Percentiles rank a stretch among this genome's conserved stretches.
Evolutionary conservation across 345 rosid genomes (phyloP).

Genomic region (Adansonia digitata): DNA sequence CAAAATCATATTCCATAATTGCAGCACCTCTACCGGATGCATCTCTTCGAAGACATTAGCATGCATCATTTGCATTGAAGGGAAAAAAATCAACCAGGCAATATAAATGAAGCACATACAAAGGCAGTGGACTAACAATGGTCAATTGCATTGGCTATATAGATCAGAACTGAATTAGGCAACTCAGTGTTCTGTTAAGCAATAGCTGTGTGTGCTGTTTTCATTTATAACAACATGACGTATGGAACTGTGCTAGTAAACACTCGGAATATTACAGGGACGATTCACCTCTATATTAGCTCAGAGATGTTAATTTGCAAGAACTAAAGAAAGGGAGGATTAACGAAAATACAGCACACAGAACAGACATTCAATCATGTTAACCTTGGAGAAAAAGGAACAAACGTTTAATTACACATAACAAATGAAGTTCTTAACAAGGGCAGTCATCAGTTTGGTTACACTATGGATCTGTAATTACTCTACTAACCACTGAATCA

Average conservation of each 20-base stretch:
- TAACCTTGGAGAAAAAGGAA: not conserved
- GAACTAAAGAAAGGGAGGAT: not conserved
- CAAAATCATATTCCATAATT: not conserved
- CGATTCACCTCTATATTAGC: not conserved
- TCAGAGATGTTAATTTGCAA: not conserved
- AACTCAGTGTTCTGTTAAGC: not conserved
- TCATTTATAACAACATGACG: not conserved
- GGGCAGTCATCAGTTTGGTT: not conserved
- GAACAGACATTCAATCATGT: not conserved
- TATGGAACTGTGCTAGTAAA: not conserved
- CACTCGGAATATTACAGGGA: not conserved
- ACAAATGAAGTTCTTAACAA: not conserved
- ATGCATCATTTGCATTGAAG: slow-evolving; percentile 5
- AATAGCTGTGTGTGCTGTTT: not conserved
- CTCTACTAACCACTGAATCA: not conserved
- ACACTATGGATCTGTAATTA: not conserved
- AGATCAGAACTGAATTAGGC: not conserved
- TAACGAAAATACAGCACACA: not conserved
- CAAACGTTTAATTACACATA: not conserved
- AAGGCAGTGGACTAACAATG: not conserved
- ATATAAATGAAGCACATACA: not conserved
- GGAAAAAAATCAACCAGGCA: not conserved
- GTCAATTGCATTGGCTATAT: not conserved
- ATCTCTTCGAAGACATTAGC: not conserved
- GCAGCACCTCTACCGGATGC: not conserved